Base-by-base conservation (phyloP, 805 yeast species). In the Suhomyces kilbournensis region DNA sequence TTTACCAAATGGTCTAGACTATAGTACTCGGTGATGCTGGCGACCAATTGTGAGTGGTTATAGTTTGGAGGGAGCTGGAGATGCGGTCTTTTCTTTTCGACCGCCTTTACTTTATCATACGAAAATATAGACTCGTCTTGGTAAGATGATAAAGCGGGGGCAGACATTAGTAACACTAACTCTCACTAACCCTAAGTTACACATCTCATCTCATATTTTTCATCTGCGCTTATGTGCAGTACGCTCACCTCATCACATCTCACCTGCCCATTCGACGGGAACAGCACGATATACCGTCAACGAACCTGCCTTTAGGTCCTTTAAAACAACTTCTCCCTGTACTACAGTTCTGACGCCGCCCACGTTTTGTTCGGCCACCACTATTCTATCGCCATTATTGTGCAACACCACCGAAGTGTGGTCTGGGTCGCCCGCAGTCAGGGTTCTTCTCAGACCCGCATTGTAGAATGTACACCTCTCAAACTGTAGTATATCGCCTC, bases 101-200 rank as follows among this genome's bases (percentile, higher is more conserved):
- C 46, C 3, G 70, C 61, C 8, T 64, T 69, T 42, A 74, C 74
- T 51, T 73, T 72, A 34, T 80, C 78, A 57, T 79, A 83, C 15
- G 68, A 57, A 52, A 84, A 86, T 1, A 77, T 70, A 0, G 69
- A 68, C 32, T 84, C 90, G 54, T 84, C 88, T 56, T 90, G 90
- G 30, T 80, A 78, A 0, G 96, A 84, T 0, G 96, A 88, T 4
- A 91, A 71, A 4, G 25, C 25, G 4, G 25, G 25, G 25, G 25
- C 25, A 20, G 22, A 20, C 22, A 20, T 20, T 3, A 20, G 4
- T 3, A 20, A 53, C 60, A 44, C 42, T 42, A 25, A 7, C 26
- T 7, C 28, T 28, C 25, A 28, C 10, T n/a, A 35, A 15, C 22
- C 22, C n/a, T n/a, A n/a, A n/a, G n/a, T n/a, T n/a, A n/a, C n/a